Evolutionary conservation across 208 protist genomes (phyloP).

Genomic region (Trypanosomatidae sp.): DNA sequence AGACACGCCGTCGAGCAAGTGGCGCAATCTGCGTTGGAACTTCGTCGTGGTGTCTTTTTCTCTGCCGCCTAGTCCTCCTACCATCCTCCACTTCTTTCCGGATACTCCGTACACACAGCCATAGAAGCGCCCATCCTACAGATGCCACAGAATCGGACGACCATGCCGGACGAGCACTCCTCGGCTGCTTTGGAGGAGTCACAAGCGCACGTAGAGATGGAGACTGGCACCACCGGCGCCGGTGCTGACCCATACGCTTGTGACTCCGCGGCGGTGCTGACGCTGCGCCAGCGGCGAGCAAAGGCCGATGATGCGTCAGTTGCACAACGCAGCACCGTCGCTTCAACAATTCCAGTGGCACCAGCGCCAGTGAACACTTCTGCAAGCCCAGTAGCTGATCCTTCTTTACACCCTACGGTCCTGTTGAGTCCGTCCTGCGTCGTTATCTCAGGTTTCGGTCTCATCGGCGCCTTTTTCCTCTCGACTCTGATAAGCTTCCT

Average conservation of each 20-base stretch:
- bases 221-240: not conserved
- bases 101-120: not conserved
- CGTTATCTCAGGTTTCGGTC: not conserved
- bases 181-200: not conserved
- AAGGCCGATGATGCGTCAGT: not conserved
- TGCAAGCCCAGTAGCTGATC: not conserved
- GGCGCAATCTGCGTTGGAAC: not conserved
- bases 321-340: not conserved
- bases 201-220: not conserved
- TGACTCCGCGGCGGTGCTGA: not conserved
- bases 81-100: not conserved
- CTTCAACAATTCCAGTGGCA: not conserved
- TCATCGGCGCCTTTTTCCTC: not conserved
- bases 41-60: too few species aligned
- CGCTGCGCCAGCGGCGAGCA: conserved; percentile 4
- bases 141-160: not conserved
- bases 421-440: not conserved
- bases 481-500: conserved; percentile 7
- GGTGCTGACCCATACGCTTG: not conserved
- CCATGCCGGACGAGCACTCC: not conserved
- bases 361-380: not conserved
- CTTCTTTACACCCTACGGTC: not conserved
- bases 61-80: not conserved
- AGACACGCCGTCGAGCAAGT: not conserved
- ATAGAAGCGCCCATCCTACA: not conserved